Evolutionary conservation across 2,329 filamentous ascomycete species (phyloP).

Genomic region (Shiraia sp.): DNA sequence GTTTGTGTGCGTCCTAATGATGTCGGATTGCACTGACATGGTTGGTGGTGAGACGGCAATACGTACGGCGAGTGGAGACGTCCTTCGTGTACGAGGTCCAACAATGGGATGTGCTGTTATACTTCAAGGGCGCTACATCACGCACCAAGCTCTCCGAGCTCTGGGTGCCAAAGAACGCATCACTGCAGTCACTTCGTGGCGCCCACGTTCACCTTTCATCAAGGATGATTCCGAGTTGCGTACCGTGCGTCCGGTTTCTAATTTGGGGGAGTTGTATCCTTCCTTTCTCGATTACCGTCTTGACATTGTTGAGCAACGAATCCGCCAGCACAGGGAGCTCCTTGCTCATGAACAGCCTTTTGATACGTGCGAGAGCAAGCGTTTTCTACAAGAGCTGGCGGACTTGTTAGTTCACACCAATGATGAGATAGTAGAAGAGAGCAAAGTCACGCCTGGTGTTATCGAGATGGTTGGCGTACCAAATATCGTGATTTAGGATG

Average conservation of each 20-base stretch:
- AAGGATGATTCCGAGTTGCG: slow-evolving; percentile 65
- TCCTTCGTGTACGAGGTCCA: slow-evolving; percentile 63
- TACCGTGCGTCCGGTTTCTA: slow-evolving; percentile 62
- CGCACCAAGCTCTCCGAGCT: slow-evolving; percentile 65
- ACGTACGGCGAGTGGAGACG: slow-evolving; percentile 56
- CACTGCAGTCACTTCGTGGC: slow-evolving; percentile 68
- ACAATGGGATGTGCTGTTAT: slow-evolving; percentile 65
- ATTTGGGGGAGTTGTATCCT: slow-evolving; percentile 62
- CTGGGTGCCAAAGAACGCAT: slow-evolving; percentile 65
- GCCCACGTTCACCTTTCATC: slow-evolving; percentile 58
- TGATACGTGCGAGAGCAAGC: slow-evolving; percentile 39
- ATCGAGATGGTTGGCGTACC: slow-evolving; percentile 32
- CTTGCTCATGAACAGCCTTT: slow-evolving; percentile 39
- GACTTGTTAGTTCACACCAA: slow-evolving; percentile 41
- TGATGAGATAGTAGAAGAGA: slow-evolving; percentile 38
- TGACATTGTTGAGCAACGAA: slow-evolving; percentile 64
- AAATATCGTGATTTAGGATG: slow-evolving; percentile 31
- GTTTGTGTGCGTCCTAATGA: slow-evolving; percentile 72
- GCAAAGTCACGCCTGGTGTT: slow-evolving; percentile 30
- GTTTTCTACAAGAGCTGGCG: slow-evolving; percentile 39
- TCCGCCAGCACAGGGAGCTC: slow-evolving; percentile 49
- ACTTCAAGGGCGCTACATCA: slow-evolving; percentile 69
- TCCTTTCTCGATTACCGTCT: slow-evolving; percentile 67
- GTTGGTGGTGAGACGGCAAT: slow-evolving; percentile 67
- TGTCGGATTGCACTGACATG: slow-evolving; percentile 66